These are phyloP conservation scores for Clarireedia hainanense DNA, from an alignment of 2,329 filamentous ascomycete genomes.

Conservation along the genomic window DNA sequence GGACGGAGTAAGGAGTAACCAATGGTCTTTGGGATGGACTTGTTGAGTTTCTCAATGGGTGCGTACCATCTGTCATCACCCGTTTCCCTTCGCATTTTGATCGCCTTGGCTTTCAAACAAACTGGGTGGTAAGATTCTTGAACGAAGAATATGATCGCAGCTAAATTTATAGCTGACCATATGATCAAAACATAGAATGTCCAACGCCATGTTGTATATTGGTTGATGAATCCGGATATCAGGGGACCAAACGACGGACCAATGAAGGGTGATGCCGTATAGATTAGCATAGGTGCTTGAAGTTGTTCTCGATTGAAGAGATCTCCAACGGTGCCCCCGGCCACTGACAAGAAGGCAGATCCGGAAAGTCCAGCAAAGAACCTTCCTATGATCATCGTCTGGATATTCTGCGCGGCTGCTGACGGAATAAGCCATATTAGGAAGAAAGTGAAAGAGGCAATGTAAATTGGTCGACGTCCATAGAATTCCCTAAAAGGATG, in stretches of 20 bases:
- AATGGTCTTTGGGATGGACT: conserved; percentile 57
- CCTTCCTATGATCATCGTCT: conserved; percentile 67
- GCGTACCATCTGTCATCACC: conserved; percentile 71
- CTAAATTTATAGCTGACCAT: conserved; percentile 61
- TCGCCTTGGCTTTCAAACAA: conserved; percentile 65
- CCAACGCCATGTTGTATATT: conserved; percentile 68
- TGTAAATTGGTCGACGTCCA: conserved; percentile 73
- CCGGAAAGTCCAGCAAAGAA: conserved; percentile 72
- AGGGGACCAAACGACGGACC: conserved; percentile 53
- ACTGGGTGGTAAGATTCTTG: conserved; percentile 85
- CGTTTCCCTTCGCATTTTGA: conserved; percentile 60
- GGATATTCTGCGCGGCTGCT: conserved; percentile 73
- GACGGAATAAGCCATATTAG: conserved; percentile 75
- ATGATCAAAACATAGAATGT: conserved; percentile 80
- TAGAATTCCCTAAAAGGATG: conserved; percentile 51
- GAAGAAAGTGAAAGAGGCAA: conserved; percentile 66
- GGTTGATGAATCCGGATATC: conserved; percentile 76
- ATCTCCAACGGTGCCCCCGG: conserved; percentile 80
- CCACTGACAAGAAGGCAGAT: conserved; percentile 62
- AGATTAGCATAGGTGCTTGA: conserved; percentile 77
- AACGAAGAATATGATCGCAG: conserved; percentile 61
- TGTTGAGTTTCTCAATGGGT: conserved; percentile 64
- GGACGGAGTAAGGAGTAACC: conserved; percentile 48
- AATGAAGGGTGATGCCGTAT: conserved; percentile 57
- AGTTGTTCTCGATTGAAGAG: conserved; percentile 63